A percentile compares a stretch with the other conserved stretches of the same genome.
Evolutionary conservation across 1,284 basidiomycete genomes (phyloP).

Genomic region (Laetiporus sulphureus): DNA sequence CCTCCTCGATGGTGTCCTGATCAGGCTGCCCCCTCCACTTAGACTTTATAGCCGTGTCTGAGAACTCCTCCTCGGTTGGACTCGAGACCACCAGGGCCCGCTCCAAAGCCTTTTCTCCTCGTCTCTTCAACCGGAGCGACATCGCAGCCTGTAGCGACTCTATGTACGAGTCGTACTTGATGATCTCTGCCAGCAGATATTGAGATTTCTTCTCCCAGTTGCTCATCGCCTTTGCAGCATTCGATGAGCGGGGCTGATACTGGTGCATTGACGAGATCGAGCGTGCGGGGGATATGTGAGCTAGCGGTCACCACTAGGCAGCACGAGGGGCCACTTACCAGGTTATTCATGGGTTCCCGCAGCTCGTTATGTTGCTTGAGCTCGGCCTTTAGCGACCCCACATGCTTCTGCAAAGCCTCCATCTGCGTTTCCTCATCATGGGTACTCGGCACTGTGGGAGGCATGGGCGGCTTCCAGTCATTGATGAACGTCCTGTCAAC

Average conservation of each 20-base stretch:
- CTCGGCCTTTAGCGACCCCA: slow-evolving; percentile 70
- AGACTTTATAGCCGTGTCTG: slow-evolving; percentile 25
- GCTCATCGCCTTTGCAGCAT: slow-evolving; percentile 67
- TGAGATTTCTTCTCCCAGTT: slow-evolving; percentile 94
- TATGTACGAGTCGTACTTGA: slow-evolving; percentile 95
- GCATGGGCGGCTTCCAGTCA: slow-evolving; percentile 90
- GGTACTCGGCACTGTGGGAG: slow-evolving; percentile 77
- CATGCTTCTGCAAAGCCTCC: slow-evolving; percentile 80
- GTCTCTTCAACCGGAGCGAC: slow-evolving; percentile 73
- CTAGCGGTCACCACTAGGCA: slow-evolving; percentile 4
- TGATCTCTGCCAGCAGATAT: slow-evolving; percentile 84
- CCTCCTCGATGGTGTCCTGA: slow-evolving; percentile 42
- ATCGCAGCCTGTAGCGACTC: slow-evolving; percentile 82
- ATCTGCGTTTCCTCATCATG: slow-evolving; percentile 90
- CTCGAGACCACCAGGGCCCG: slow-evolving; percentile 47
- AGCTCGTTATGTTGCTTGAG: slow-evolving; percentile 80
- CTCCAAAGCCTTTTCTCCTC: slow-evolving; percentile 84
- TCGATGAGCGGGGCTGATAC: slow-evolving; percentile 77
- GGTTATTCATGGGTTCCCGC: slow-evolving; percentile 73
- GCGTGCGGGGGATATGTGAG: background rate
- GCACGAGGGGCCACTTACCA: slow-evolving; percentile 46
- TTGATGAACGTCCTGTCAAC: slow-evolving; percentile 77
- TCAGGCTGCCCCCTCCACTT: slow-evolving; percentile 45
- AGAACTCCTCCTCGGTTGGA: slow-evolving; percentile 30
- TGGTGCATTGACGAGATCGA: slow-evolving; percentile 25